These are phyloP conservation scores for Colletotrichum tabaci DNA, from an alignment of 2,329 filamentous ascomycete species.

Conservation along the genomic window DNA sequence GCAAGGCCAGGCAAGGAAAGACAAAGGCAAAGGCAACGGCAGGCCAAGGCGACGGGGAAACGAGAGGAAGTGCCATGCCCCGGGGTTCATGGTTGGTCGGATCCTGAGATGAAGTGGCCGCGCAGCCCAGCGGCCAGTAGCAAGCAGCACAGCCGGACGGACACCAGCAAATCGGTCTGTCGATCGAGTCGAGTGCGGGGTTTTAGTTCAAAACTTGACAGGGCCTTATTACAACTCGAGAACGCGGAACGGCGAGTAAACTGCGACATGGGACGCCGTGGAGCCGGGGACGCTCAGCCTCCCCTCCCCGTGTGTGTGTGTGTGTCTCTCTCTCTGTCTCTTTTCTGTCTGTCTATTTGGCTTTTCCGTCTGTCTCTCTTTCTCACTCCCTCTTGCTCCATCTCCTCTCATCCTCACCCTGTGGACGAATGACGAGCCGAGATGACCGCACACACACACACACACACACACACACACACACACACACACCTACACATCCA, in stretches of 20 bases:
- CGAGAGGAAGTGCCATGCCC: not conserved
- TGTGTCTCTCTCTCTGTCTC: not conserved
- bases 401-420: slow-evolving; percentile 1
- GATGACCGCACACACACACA: slow-evolving; percentile 15
- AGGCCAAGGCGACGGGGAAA: not conserved
- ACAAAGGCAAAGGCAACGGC: not conserved
- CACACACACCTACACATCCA: not conserved
- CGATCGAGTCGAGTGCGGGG: slow-evolving; percentile 40
- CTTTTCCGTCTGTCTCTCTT: not conserved
- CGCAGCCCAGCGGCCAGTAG: not conserved
- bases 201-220: slow-evolving; percentile 33
- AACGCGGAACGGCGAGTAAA: not conserved
- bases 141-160: slow-evolving; percentile 2
- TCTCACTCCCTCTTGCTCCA: not conserved
- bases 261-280: not conserved
- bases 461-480: slow-evolving; percentile 16
- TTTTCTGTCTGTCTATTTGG: not conserved
- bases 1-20: slow-evolving; percentile 3
- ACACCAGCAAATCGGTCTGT: slow-evolving; percentile 29
- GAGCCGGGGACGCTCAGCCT: not conserved
- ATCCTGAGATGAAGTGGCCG: slow-evolving; percentile 36
- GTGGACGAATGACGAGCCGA: slow-evolving; percentile 29
- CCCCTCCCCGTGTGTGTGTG: too few species aligned
- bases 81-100: slow-evolving; percentile 39
- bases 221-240: slow-evolving; percentile 38